Evolutionary conservation across 768 basidiomycete species (phyloP).

Genomic region (Calocera cornea): DNA sequence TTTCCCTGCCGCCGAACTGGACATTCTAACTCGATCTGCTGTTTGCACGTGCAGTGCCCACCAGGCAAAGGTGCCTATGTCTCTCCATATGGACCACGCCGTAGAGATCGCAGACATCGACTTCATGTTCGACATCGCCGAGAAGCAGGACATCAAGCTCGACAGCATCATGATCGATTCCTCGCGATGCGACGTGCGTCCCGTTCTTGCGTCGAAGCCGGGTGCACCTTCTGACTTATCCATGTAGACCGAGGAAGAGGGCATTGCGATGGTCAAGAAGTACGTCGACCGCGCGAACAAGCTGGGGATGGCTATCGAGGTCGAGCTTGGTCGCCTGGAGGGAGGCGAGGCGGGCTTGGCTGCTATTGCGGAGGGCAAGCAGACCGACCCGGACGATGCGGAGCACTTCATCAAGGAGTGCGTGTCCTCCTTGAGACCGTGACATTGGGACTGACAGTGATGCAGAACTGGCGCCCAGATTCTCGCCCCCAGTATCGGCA

Average conservation of each 20-base stretch:
- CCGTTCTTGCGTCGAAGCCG: background rate
- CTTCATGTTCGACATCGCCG: slow-evolving; percentile 23
- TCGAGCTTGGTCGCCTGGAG: slow-evolving; percentile 27
- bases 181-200: slow-evolving; percentile 20
- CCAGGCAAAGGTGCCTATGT: slow-evolving; percentile 25
- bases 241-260: slow-evolving; percentile 20
- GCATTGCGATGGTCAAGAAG: slow-evolving; percentile 23
- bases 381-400: slow-evolving; percentile 25
- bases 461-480: slow-evolving; percentile 24
- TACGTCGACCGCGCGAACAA: slow-evolving; percentile 24
- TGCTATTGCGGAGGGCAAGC: slow-evolving; percentile 24
- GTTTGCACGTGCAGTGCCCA: slow-evolving; percentile 15
- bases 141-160: slow-evolving; percentile 24
- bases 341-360: slow-evolving; percentile 23
- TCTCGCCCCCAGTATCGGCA: slow-evolving; percentile 26
- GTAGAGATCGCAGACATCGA: slow-evolving; percentile 26
- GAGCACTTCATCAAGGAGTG: slow-evolving; percentile 25
- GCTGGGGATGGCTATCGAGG: slow-evolving; percentile 24
- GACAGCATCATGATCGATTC: slow-evolving; percentile 29
- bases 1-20: background rate
- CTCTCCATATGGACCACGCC: slow-evolving; percentile 26
- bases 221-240: too few species aligned
- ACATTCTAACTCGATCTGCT: too few species aligned
- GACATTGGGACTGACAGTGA: too few species aligned
- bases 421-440: slow-evolving; percentile 1